Evolutionary conservation across 345 rosid genomes (phyloP).

Genomic region (Kernera saxatilis): DNA sequence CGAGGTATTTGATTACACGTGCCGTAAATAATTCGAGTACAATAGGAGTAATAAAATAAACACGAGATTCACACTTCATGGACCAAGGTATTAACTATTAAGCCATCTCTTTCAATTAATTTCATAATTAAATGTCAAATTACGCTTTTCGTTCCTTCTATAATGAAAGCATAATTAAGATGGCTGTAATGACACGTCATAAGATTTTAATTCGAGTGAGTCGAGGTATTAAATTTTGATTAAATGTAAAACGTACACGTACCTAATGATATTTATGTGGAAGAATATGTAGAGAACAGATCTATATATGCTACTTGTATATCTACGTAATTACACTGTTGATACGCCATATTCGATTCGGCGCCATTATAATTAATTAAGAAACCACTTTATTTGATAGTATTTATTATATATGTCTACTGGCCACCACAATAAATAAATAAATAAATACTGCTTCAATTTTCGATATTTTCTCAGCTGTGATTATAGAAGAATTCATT

Average conservation of each 20-base stretch:
- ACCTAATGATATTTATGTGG: conserved; percentile 12
- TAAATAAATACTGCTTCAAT: not conserved
- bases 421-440: conserved; percentile 24
- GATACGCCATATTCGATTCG: conserved; percentile 30
- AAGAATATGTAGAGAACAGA: not conserved
- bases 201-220: not conserved
- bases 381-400: conserved; percentile 1
- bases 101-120: conserved; percentile 3
- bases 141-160: conserved; percentile 6
- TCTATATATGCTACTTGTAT: not conserved
- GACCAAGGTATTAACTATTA: conserved; percentile 3
- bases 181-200: conserved; percentile 16
- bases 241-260: conserved; percentile 13
- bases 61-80: conserved; percentile 18
- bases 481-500: conserved; percentile 5
- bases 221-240: conserved; percentile 9
- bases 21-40: not conserved
- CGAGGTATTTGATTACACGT: conserved; percentile 5
- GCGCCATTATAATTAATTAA: conserved; percentile 19
- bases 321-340: not conserved
- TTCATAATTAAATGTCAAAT: not conserved
- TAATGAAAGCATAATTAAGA: conserved; percentile 15
- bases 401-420: conserved; percentile 1
- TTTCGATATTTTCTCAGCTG: not conserved
- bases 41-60: not conserved